Evolutionary conservation across 2,329 filamentous ascomycete species (phyloP), one percentile per base, ranked within the genome.

Genomic region (Rachicladosporium sp.): DNA sequence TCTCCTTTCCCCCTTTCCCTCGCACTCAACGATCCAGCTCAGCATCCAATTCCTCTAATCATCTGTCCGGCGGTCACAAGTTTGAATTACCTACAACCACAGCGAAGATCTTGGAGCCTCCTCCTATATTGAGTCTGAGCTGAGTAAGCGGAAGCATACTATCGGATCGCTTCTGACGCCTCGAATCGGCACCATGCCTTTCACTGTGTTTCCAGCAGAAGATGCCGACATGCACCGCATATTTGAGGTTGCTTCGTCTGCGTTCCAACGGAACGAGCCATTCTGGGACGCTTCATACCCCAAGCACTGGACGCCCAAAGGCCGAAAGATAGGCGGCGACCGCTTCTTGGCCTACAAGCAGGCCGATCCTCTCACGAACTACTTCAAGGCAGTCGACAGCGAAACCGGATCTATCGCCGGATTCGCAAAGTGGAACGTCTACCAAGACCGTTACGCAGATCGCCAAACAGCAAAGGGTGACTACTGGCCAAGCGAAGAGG

Each of bases 381-480:
- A 44, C 37, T 10, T 56, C 19, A 55, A 56, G 36, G 53, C 54
- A 2, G 49, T 56, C 4, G 49, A 53, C 31, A 13, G 35, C 4
- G 43, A 44, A 2, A 49, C 44, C 2, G 45, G 44, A 10, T 44
- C 41, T 6, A 54, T 57, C 30, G 36, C 52, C 15, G 53, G 51
- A 7, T 52, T 55, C 45, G 49, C 53, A 7, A 54, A 54, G 33
- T 57, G 53, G 53, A 50, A 51, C 9, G 34, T 55, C 31, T 53
- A 46, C 35, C 29, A 43, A 21, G 43, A 49, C 27, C 34, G 47
- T 19, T 31, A 42, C 2, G 38, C 46, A 4, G 39, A 45, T 34
- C 9, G 23, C 29, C 31, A 27, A 27, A 42, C 32, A 34, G 33
- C 36, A 9, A 12, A 33, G 21, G 36, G 39, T 9, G 38, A 50